Conservation (phyloP, 2,329 filamentous ascomycete genomes). For the Colletotrichum spaethianum region DNA sequence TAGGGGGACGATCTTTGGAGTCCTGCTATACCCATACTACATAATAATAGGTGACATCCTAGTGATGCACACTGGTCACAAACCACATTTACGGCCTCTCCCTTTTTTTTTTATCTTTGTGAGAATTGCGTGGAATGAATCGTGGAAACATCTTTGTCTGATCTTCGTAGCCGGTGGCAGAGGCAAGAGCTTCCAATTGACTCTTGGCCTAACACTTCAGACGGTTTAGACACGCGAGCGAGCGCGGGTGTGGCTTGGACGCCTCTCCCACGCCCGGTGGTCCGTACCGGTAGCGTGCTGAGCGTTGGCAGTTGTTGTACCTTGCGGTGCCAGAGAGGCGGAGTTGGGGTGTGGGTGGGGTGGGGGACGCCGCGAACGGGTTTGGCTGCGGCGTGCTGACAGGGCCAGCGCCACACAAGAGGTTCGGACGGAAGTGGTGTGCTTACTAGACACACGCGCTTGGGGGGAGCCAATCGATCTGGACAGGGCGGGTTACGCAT, state of each 20-base stretch:
- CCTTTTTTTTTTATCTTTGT: neutral
- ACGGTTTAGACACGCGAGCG: conserved; percentile 18
- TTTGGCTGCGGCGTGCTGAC: neutral
- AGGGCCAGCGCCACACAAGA: neutral
- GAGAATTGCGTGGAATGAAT: neutral
- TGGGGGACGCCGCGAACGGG: neutral
- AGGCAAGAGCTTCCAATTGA: neutral
- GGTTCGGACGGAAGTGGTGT: conserved; percentile 9
- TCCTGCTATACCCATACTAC: conserved; percentile 27
- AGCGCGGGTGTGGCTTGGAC: conserved; percentile 14
- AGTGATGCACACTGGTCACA: conserved; percentile 29
- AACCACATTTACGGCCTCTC: neutral
- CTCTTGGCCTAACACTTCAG: conserved; percentile 5
- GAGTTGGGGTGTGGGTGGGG: neutral
- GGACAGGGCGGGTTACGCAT: neutral
- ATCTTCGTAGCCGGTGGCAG: neutral
- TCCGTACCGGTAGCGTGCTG: neutral
- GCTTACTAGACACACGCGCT: neutral
- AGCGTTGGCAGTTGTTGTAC: neutral
- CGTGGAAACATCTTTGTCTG: neutral
- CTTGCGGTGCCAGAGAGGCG: conserved; percentile 5
- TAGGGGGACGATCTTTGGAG: conserved; percentile 21
- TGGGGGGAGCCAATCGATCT: neutral
- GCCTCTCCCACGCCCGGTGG: conserved; percentile 9
- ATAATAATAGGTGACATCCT: conserved; percentile 33